Conservation (phyloP, 768 basidiomycete genomes). For the Kwoniella newhampshirensis region DNA sequence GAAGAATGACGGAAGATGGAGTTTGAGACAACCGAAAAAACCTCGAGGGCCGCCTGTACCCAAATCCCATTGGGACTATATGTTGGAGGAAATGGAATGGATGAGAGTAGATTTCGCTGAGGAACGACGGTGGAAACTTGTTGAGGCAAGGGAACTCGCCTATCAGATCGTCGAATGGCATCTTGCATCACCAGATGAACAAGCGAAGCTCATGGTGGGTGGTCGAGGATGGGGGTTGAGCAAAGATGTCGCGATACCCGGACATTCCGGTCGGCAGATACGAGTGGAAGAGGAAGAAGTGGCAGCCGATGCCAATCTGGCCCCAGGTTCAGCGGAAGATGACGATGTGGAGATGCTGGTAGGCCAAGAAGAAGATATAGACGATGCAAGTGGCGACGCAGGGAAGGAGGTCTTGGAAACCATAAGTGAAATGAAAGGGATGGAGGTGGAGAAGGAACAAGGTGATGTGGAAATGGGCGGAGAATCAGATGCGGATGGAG, state of each 20-base stretch:
- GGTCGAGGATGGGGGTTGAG: slow-evolving; percentile 43
- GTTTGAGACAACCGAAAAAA: slow-evolving; percentile 92
- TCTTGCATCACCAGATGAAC: slow-evolving; percentile 64
- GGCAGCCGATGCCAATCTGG: slow-evolving; percentile 1
- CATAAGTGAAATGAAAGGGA: slow-evolving; percentile 12
- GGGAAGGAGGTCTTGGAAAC: slow-evolving; percentile 16
- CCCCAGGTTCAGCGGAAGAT: slow-evolving; percentile 50
- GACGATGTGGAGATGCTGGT: slow-evolving; percentile 51
- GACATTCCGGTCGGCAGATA: slow-evolving; percentile 2
- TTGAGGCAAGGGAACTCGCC: slow-evolving; percentile 77
- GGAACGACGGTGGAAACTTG: slow-evolving; percentile 88
- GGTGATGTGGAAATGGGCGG: slow-evolving; percentile 17
- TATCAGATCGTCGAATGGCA: slow-evolving; percentile 87
- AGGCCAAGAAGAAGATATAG: slow-evolving; percentile 54
- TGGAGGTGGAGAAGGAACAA: slow-evolving; percentile 20
- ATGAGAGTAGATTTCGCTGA: slow-evolving; percentile 93
- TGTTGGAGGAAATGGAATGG: slow-evolving; percentile 99
- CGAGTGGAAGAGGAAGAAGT: slow-evolving; percentile 6
- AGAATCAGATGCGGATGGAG: slow-evolving; percentile 25
- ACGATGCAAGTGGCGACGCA: slow-evolving; percentile 61
- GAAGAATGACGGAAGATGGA: slow-evolving; percentile 79
- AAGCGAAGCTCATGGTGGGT: slow-evolving; percentile 62
- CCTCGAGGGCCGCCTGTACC: slow-evolving; percentile 73
- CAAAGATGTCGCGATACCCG: slow-evolving; percentile 28
- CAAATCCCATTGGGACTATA: slow-evolving; percentile 83